A percentile compares a stretch with the other conserved stretches of the same genome.
phyloP scores from a whole-genome alignment of 495 filamentous ascomycete genomes.

The Hypoxylon fragiforme region DNA sequence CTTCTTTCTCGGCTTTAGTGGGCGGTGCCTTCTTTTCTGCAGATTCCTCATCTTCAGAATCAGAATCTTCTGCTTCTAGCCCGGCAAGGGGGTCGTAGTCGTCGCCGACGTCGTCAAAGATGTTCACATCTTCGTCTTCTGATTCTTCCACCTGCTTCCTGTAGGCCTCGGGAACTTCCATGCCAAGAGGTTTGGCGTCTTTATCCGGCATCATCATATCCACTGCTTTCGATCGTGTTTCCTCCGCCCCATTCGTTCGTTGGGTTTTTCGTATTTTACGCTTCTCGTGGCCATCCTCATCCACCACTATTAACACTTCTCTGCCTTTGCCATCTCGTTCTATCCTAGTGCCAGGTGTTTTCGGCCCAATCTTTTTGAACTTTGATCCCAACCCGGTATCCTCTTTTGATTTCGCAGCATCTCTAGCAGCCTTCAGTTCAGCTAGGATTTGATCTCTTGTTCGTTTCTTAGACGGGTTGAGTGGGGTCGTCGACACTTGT shows the following conservation, averaged over 20 bases:
- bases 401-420: conserved; percentile 58
- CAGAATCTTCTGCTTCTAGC: conserved; percentile 58
- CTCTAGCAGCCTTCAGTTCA: conserved; percentile 76
- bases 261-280: conserved; percentile 71
- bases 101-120: conserved; percentile 84
- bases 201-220: conserved; percentile 68
- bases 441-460: conserved; percentile 82
- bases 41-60: conserved; percentile 52
- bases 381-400: conserved; percentile 67
- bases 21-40: conserved; percentile 39
- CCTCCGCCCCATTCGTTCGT: conserved; percentile 34
- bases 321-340: conserved; percentile 75
- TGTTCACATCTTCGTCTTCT: conserved; percentile 67
- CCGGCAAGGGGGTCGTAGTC: conserved; percentile 88
- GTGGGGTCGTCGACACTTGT: conserved; percentile 66
- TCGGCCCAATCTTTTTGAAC: conserved; percentile 79
- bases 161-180: conserved; percentile 72
- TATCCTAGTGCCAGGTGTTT: conserved; percentile 68
- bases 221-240: conserved; percentile 42
- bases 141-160: conserved; percentile 55
- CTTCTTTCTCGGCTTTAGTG: conserved; percentile 28
- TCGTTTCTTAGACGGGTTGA: conserved; percentile 65
- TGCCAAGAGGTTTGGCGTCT: conserved; percentile 68
- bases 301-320: conserved; percentile 82
- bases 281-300: conserved; percentile 85